phyloP scores from a whole-genome alignment of 306 rosid genomes.

The Astragalus glycyphyllos region DNA sequence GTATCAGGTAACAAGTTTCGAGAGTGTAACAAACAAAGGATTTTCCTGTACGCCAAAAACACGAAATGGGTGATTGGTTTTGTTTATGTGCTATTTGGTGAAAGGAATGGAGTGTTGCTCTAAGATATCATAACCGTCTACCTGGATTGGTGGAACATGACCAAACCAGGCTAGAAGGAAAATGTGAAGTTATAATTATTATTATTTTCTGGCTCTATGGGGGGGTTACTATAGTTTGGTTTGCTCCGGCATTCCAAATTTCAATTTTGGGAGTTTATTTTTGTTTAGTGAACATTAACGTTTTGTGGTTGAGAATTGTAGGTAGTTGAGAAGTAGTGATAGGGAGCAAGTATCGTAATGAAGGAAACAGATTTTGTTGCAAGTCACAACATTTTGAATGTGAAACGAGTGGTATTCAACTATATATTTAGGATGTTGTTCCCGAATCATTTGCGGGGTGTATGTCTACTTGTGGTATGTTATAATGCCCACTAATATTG shows the following conservation, averaged over 20 bases:
- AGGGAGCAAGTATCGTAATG: slow-evolving; percentile 45
- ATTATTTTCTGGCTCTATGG: background rate
- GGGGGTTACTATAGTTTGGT: background rate
- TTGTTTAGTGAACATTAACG: background rate
- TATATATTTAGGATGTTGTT: slow-evolving; percentile 27
- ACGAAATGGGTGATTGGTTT: slow-evolving; percentile 7
- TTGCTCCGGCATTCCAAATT: background rate
- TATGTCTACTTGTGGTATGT: background rate
- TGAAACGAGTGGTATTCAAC: background rate
- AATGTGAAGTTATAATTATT: background rate
- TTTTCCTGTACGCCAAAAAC: slow-evolving; percentile 42
- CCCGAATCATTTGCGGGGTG: background rate
- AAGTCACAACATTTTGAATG: background rate
- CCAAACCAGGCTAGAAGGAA: slow-evolving; percentile 49
- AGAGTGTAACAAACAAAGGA: background rate
- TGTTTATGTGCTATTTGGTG: background rate
- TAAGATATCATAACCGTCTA: slow-evolving; percentile 5
- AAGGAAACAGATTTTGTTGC: background rate
- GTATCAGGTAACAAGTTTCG: background rate
- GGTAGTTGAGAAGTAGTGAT: slow-evolving; percentile 42
- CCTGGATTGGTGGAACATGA: slow-evolving; percentile 47
- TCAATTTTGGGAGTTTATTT: background rate
- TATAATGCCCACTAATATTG: too few relatives aligned
- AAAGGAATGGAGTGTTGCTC: background rate
- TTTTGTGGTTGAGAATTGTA: slow-evolving; percentile 16